Conservation (phyloP, 2,329 filamentous ascomycete species). For the Thyridium curvatum region DNA sequence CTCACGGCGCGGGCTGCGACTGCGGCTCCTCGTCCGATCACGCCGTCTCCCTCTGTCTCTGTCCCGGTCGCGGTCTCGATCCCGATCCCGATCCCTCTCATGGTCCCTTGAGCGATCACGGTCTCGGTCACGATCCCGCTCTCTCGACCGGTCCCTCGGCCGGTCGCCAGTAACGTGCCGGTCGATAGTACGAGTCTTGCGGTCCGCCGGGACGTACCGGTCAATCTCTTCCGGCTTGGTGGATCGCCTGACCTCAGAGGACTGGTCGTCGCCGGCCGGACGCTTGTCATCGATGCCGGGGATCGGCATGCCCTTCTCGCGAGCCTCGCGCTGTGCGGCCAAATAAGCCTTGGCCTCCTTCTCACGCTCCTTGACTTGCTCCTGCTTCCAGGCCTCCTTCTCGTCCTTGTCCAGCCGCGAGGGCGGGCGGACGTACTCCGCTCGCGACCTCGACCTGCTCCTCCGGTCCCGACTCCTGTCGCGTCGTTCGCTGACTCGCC, state of each 20-base stretch:
- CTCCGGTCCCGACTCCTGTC: slow-evolving; percentile 24
- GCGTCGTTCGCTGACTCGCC: slow-evolving; percentile 11
- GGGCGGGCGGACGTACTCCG: slow-evolving; percentile 18
- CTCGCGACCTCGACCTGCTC: slow-evolving; percentile 21
- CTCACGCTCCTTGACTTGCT: slow-evolving; percentile 56
- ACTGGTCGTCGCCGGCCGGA: slow-evolving; percentile 30
- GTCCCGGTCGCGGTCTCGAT: slow-evolving; percentile 1
- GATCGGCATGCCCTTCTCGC: slow-evolving; percentile 50
- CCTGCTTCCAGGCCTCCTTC: slow-evolving; percentile 52
- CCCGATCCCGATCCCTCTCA: slow-evolving; percentile 2
- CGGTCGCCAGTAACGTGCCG: slow-evolving; percentile 16
- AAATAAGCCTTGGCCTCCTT: slow-evolving; percentile 59
- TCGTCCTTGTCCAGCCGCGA: slow-evolving; percentile 38
- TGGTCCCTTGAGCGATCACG: slow-evolving; percentile 1
- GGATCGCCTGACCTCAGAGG: slow-evolving; percentile 33
- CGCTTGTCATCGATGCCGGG: slow-evolving; percentile 51
- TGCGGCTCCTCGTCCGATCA: slow-evolving; percentile 5
- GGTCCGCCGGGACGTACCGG: slow-evolving; percentile 39
- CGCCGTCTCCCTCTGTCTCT: slow-evolving; percentile 1
- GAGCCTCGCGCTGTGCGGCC: slow-evolving; percentile 54
- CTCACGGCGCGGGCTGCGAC: slow-evolving; percentile 3
- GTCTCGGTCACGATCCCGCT: slow-evolving; percentile 8
- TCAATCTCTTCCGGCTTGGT: slow-evolving; percentile 36
- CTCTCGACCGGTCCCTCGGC: slow-evolving; percentile 6
- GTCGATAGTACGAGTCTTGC: slow-evolving; percentile 24